Base-by-base conservation (phyloP, 371 early-diverging fungal species). In the Rhizopus delemar region DNA sequence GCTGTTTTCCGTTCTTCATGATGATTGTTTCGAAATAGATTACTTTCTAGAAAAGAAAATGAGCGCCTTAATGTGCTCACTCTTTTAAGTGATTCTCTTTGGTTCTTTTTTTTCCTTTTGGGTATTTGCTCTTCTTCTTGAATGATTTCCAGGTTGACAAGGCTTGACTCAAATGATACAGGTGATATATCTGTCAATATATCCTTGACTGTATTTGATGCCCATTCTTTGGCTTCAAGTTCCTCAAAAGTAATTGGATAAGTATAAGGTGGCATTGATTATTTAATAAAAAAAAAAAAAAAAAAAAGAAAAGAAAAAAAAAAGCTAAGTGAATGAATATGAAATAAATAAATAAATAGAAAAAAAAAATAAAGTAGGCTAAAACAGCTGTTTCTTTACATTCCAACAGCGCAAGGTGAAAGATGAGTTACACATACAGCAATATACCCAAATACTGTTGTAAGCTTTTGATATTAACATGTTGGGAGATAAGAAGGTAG, bases 181-280 rank as follows among this genome's bases (percentile, higher is more conserved):
- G 71, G 69, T 11, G 53, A 53, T 4, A 70, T 36, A 7, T 73
- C 69, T 36, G 66, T 60, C 12, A 76, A 39, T 15, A 76, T 62
- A 15, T 50, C 46, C n/a, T 68, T 61, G 12, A 76, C 55, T 5
- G 71, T 70, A 33, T 61, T 68, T 8, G 63, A 62, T 15, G 76
- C 76, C 76, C 76, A 76, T 53, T 61, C 60, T 51, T 67, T 68
- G 13, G 68, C 76, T 59, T 76, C 73, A 41, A 73, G 62, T 53
- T 67, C 59, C 49, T 76, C 76, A 60, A 76, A 71, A 16, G 65
- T 64, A 35, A 46, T 46, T 51, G 56, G 75, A 57, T 62, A 67
- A 46, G 45, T 36, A 60, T 48, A 52, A 59, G 62, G 65, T 36
- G 63, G 68, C 68, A 68, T 68, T 43, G 8, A 5, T 39, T 39